Evolutionary conservation across 2,329 filamentous ascomycete genomes (phyloP).

Genomic region (Phyllosticta paracitricarpa): DNA sequence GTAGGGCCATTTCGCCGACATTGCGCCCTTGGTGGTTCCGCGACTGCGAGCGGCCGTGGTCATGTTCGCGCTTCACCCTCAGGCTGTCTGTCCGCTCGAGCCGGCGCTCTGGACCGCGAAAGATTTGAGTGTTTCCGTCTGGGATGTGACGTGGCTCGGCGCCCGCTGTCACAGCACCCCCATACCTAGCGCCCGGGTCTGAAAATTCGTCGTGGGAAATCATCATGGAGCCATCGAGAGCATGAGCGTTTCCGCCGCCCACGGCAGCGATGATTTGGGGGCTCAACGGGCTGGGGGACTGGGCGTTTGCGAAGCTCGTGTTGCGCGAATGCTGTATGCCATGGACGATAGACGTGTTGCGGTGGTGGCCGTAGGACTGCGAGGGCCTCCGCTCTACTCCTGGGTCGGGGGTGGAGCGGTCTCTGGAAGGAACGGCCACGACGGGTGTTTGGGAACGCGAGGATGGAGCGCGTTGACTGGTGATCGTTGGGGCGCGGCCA

Average conservation of each 20-base stretch:
- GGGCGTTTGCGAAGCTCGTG: constrained; percentile 71
- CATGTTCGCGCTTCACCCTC: constrained; percentile 49
- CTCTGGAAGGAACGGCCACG: constrained; percentile 18
- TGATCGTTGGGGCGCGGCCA: constrained; percentile 35
- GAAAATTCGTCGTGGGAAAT: constrained; percentile 27
- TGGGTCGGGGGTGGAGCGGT: constrained; percentile 28
- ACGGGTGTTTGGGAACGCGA: constrained; percentile 36
- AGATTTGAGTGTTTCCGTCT: background rate
- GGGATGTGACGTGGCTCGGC: constrained; percentile 6
- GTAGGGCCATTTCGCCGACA: constrained; percentile 93
- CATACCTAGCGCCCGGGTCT: constrained; percentile 18
- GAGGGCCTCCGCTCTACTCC: constrained; percentile 42
- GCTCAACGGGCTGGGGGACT: constrained; percentile 70
- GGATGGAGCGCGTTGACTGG: constrained; percentile 31
- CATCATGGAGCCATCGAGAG: constrained; percentile 32
- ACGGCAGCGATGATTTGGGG: constrained; percentile 65
- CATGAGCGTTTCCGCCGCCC: constrained; percentile 15
- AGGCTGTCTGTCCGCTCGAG: constrained; percentile 40
- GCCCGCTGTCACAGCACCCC: constrained; percentile 8
- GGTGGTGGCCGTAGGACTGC: constrained; percentile 71
- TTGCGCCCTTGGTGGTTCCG: constrained; percentile 64
- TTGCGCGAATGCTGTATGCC: constrained; percentile 87
- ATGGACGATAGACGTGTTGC: constrained; percentile 95
- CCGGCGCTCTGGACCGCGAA: constrained; percentile 17
- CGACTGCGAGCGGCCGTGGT: constrained; percentile 64